Base-by-base conservation (phyloP, 148 eudicot genomes). In the Fagopyrum tataricum region DNA sequence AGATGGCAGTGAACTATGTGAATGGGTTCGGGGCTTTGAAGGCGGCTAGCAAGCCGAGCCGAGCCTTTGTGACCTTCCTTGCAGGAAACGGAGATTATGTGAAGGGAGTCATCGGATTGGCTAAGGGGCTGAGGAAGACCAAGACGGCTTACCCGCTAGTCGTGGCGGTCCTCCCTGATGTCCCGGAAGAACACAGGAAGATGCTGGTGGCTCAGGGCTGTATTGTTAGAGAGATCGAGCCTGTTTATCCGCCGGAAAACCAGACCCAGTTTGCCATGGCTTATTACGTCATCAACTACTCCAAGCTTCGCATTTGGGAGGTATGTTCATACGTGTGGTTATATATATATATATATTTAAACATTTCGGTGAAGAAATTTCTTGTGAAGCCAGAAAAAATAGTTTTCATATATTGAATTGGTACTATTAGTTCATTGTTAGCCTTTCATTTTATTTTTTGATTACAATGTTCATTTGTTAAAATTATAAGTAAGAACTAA, bases 211-310 rank as follows among this genome's bases (percentile, higher is more conserved):
- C 84, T 2, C 87, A 84, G 52, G 87, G 84, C 4, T 84, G 87
- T 56, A 79, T 84, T 2, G 80, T 84, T 17, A 72, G 68, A 0
- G 87, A 84, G 77, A 84, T 84, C 17, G 84, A 79, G 41, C 87
- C 87, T 17, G 67, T 84, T 3, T 79, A 84, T 71, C 87, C 87
- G 1, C 84, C 87, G 1, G 52, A 68, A 26, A 74, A 81, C 81
- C 81, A 81, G 43, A 75, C 72, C 24, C 70, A 79, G 72, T 84
- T 84, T 43, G 87, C 87, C 20, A 84, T 84, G 87, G 82, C 87
- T 1, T 84, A 84, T 37, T 84, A 84, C 31, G 87, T 84, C 31
- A 84, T 84, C 84, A 84, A 84, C 87, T 84, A 84, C 75, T 84
- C 87, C 77, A 84, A 84, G 76, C 87, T 84, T 44, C 82, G 87